Conservation (phyloP, 2,329 filamentous ascomycete species). For the Pestalotiopsis sp. region DNA sequence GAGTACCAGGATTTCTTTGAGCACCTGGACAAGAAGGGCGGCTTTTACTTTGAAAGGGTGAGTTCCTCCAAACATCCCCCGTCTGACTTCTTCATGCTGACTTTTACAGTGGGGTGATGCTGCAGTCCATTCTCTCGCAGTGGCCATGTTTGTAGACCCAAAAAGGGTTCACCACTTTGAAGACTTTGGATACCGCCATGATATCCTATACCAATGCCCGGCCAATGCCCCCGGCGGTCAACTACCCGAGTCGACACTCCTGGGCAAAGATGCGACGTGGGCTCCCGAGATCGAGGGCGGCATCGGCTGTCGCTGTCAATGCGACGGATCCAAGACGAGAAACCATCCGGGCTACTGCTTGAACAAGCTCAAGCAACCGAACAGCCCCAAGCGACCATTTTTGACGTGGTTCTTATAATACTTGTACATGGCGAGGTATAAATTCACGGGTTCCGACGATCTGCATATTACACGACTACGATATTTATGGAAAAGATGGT, state of each 20-base stretch:
- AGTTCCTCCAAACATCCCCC: conserved; percentile 17
- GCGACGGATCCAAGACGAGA: conserved; percentile 32
- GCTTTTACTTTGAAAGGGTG: conserved; percentile 46
- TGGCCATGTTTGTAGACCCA: conserved; percentile 41
- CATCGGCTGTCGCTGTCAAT: conserved; percentile 43
- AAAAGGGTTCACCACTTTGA: conserved; percentile 44
- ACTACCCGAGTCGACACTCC: conserved; percentile 30
- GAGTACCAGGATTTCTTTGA: conserved; percentile 43
- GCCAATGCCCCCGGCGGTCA: conserved; percentile 39
- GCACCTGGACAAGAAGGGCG: conserved; percentile 40
- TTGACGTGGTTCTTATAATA: conserved; percentile 32
- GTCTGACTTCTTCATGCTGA: background rate
- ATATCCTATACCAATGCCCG: conserved; percentile 32
- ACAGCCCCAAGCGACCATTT: conserved; percentile 29
- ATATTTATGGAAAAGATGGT: background rate
- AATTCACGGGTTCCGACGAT: background rate
- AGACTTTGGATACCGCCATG: conserved; percentile 45
- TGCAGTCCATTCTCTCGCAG: conserved; percentile 43
- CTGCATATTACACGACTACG: background rate
- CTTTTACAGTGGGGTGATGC: conserved; percentile 42
- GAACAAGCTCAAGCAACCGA: conserved; percentile 39
- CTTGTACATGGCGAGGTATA: background rate
- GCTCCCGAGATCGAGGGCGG: conserved; percentile 34
- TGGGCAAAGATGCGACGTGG: conserved; percentile 27
- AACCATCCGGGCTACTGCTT: conserved; percentile 38